Evolutionary conservation across 2,329 filamentous ascomycete genomes (phyloP).

Genomic region (Penicillium sp.): DNA sequence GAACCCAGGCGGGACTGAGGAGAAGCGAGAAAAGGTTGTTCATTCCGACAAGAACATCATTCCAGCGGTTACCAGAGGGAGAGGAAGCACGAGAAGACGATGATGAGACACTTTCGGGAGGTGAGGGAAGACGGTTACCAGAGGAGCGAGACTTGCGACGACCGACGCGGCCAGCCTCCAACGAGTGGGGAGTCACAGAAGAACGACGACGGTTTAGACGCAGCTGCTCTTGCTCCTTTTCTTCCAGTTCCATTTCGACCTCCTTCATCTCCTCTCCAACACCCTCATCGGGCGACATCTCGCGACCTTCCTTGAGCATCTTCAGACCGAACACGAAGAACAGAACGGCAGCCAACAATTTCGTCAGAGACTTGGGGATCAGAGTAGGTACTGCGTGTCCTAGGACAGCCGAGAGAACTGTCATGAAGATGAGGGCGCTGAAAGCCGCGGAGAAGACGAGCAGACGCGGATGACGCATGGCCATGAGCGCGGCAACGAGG

Average conservation of each 20-base stretch:
- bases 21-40: conserved; percentile 80
- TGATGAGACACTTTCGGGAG: conserved; percentile 69
- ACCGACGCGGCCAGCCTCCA: conserved; percentile 66
- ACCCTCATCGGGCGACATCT: conserved; percentile 80
- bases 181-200: conserved; percentile 62
- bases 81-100: conserved; percentile 57
- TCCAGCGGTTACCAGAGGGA: conserved; percentile 40
- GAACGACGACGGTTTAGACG: conserved; percentile 58
- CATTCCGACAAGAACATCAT: conserved; percentile 52
- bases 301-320: conserved; percentile 74
- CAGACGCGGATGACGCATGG: conserved; percentile 91
- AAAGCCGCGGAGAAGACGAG: conserved; percentile 95
- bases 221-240: conserved; percentile 72
- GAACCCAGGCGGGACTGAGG: conserved; percentile 92
- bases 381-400: conserved; percentile 86
- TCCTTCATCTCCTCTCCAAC: conserved; percentile 97
- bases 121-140: conserved; percentile 65
- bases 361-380: conserved; percentile 79
- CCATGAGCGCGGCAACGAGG: conserved; percentile 92
- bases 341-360: conserved; percentile 70
- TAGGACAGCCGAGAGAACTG: conserved; percentile 79
- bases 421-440: conserved; percentile 84
- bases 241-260: conserved; percentile 84
- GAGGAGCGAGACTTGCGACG: conserved; percentile 58
- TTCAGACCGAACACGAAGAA: conserved; percentile 85